phyloP scores from a whole-genome alignment of 108 stramenopile genomes.

The Skeletonema costatum region DNA sequence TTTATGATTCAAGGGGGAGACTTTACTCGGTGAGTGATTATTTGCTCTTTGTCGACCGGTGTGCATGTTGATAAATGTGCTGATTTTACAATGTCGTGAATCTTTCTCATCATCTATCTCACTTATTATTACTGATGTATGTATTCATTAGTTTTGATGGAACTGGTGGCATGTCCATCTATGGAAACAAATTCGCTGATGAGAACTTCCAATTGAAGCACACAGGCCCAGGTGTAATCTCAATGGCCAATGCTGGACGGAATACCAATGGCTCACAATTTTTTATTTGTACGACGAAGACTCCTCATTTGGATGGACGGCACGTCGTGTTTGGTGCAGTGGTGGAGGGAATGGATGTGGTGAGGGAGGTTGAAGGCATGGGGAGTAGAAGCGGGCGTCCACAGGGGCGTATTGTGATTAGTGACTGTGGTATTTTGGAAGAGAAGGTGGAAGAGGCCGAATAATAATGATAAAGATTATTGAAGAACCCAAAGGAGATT shows the following conservation, averaged over 20 bases:
- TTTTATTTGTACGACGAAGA: constrained; percentile 84
- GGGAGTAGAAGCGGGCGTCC: constrained; percentile 73
- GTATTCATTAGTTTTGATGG: no score
- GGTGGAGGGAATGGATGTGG: constrained; percentile 76
- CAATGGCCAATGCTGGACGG: constrained; percentile 97
- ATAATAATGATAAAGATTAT: background rate
- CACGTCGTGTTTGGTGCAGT: constrained; percentile 88
- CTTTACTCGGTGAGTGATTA: constrained; percentile 86
- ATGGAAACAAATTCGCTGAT: constrained; percentile 88
- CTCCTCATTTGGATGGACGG: constrained; percentile 91
- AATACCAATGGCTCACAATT: constrained; percentile 77
- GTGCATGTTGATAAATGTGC: no score
- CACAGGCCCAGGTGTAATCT: constrained; percentile 79
- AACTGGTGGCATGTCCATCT: constrained; percentile 70
- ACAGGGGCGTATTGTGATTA: constrained; percentile 49
- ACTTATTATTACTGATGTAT: no score
- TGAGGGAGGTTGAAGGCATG: constrained; percentile 67
- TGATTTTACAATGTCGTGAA: no score
- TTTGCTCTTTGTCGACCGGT: no score
- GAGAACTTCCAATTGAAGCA: constrained; percentile 96
- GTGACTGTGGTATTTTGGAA: constrained; percentile 66
- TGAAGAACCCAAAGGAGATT: background rate
- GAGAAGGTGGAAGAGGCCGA: background rate
- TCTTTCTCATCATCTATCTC: no score
- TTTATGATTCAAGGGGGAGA: constrained; percentile 99